A percentile compares a stretch with the other conserved stretches of the same genome.
Evolutionary conservation across 1,284 basidiomycete genomes (phyloP).

Genomic region (Ganoderma resinaceum): DNA sequence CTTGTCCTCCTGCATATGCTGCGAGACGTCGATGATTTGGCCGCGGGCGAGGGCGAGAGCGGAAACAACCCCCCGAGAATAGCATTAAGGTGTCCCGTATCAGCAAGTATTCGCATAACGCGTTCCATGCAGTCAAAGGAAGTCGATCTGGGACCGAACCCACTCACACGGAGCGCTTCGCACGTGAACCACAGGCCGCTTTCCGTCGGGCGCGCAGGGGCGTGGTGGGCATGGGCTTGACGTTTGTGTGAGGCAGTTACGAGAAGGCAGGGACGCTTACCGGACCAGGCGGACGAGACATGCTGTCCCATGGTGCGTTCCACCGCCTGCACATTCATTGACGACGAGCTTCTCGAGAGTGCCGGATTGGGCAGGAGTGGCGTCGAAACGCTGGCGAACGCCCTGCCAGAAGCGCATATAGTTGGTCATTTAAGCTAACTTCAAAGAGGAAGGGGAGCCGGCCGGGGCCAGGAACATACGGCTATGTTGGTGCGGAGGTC

Average conservation of each 20-base stretch:
- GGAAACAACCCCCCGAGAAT: background rate
- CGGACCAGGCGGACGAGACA: constrained; percentile 85
- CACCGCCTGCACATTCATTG: constrained; percentile 59
- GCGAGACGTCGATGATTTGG: background rate
- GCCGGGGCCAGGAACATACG: constrained; percentile 48
- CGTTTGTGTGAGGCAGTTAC: constrained; percentile 29
- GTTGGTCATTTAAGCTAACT: constrained; percentile 2
- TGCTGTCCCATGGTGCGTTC: constrained; percentile 56
- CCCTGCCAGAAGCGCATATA: constrained; percentile 61
- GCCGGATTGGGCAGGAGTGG: constrained; percentile 58
- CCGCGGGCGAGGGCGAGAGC: background rate
- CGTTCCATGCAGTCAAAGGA: constrained; percentile 17
- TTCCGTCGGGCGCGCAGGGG: constrained; percentile 48
- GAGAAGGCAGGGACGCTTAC: constrained; percentile 50
- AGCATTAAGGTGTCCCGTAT: constrained; percentile 13
- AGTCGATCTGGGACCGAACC: constrained; percentile 5
- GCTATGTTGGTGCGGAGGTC: constrained; percentile 91
- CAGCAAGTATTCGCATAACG: constrained; percentile 18
- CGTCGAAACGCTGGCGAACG: constrained; percentile 75
- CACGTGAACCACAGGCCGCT: constrained; percentile 88
- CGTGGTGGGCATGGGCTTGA: constrained; percentile 40
- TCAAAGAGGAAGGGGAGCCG: background rate
- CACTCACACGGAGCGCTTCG: constrained; percentile 67
- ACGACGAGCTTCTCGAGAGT: constrained; percentile 86
- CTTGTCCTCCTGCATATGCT: constrained; percentile 73